A percentile compares a stretch with the other conserved stretches of the same genome.
phyloP scores from a whole-genome alignment of 2,329 filamentous ascomycete genomes.

The Fusarium sterilihyphosum region DNA sequence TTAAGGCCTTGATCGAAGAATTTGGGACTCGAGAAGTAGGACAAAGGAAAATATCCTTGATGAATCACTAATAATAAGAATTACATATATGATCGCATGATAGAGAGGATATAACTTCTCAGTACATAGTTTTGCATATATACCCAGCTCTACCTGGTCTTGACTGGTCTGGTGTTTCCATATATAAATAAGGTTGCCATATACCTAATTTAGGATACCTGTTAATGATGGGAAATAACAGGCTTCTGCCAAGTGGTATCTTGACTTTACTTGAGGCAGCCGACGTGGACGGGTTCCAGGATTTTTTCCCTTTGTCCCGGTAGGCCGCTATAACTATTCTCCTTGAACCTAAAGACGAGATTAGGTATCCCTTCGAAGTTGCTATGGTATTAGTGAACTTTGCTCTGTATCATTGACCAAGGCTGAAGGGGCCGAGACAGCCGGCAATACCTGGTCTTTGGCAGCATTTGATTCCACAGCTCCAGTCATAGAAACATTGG shows the following conservation, averaged over 20 bases:
- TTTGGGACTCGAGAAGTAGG: neutral
- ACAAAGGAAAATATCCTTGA: neutral
- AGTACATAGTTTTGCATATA: neutral
- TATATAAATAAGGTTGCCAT: neutral
- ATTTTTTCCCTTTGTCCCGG: neutral
- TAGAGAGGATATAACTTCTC: neutral
- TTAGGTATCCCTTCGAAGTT: neutral
- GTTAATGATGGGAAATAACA: neutral
- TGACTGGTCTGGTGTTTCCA: neutral
- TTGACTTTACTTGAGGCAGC: neutral
- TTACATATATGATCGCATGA: neutral
- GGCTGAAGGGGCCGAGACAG: constrained; percentile 17
- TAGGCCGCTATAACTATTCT: neutral
- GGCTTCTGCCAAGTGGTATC: neutral
- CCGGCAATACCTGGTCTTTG: constrained; percentile 18
- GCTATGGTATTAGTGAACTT: neutral
- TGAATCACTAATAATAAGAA: neutral
- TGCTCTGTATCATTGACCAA: constrained; percentile 3
- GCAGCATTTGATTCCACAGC: constrained; percentile 2
- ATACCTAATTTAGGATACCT: neutral
- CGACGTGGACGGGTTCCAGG: neutral
- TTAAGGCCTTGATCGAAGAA: neutral
- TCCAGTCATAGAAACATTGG: neutral
- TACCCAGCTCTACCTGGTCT: neutral
- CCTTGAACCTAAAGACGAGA: neutral